phyloP scores from a whole-genome alignment of 1,139 yeast genomes.

The Blastobotrys persicus region DNA sequence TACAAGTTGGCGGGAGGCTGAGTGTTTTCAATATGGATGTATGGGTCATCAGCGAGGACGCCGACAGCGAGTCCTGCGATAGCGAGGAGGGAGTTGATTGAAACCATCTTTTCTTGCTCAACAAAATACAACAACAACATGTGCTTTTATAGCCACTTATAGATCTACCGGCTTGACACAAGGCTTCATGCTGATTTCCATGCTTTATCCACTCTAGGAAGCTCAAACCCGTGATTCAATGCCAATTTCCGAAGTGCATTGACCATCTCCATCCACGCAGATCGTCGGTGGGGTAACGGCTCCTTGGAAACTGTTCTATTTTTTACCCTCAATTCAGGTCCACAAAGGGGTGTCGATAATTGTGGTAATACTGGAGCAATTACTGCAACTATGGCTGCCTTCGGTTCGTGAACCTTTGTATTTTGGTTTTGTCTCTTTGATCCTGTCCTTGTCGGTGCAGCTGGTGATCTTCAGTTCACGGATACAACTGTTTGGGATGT shows the following conservation, averaged over 20 bases:
- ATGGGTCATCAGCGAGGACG: neutral
- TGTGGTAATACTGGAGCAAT: no score
- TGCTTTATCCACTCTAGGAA: neutral
- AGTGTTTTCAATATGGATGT: constrained; percentile 5
- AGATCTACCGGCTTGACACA: no score
- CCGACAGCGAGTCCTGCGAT: neutral
- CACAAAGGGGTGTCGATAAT: no score
- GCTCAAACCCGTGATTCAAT: neutral
- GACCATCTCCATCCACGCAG: neutral
- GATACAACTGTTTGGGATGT: neutral
- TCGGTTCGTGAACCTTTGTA: no score
- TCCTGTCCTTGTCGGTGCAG: neutral
- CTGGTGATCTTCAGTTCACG: neutral
- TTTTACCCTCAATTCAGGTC: no score
- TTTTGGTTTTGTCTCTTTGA: no score
- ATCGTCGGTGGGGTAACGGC: neutral
- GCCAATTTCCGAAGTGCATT: neutral
- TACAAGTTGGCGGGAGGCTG: constrained; percentile 4
- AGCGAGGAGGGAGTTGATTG: neutral
- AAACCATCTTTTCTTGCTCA: neutral
- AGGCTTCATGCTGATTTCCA: neutral
- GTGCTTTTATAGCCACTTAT: neutral
- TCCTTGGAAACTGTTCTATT: no score
- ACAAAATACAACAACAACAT: no score
- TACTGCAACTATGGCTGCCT: no score